Evolutionary conservation across 2,329 filamentous ascomycete species (phyloP).

Genomic region (Blastomyces parvus): DNA sequence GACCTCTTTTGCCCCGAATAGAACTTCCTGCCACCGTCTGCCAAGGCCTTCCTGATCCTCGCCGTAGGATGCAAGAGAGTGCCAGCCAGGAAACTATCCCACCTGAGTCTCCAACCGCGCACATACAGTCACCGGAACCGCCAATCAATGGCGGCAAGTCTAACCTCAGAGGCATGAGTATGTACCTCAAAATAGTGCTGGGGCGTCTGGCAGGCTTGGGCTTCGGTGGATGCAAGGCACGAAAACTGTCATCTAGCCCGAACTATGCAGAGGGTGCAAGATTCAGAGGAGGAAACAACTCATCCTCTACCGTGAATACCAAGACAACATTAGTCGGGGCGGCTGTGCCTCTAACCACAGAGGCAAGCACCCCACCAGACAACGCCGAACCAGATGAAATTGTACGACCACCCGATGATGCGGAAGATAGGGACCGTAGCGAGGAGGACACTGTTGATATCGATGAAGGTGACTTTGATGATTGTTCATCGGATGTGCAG

Average conservation of each 20-base stretch:
- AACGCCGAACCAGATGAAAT: neutral
- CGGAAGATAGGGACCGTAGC: neutral
- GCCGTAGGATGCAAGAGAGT: neutral
- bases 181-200: neutral
- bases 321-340: neutral
- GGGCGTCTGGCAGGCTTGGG: neutral
- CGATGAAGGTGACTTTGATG: neutral
- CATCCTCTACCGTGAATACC: neutral
- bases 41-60: neutral
- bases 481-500: slow-evolving; percentile 17
- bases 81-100: neutral
- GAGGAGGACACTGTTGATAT: neutral
- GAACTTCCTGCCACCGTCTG: neutral
- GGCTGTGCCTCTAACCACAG: neutral
- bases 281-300: neutral
- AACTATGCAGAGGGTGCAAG: neutral
- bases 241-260: neutral
- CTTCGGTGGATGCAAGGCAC: neutral
- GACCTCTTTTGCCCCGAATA: neutral
- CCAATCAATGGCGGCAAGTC: neutral
- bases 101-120: neutral
- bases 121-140: neutral
- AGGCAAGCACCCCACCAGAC: neutral
- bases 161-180: too few relatives aligned
- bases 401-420: neutral